Conservation (phyloP, 2,329 filamentous ascomycete genomes). For the Apiospora pterosperma region DNA sequence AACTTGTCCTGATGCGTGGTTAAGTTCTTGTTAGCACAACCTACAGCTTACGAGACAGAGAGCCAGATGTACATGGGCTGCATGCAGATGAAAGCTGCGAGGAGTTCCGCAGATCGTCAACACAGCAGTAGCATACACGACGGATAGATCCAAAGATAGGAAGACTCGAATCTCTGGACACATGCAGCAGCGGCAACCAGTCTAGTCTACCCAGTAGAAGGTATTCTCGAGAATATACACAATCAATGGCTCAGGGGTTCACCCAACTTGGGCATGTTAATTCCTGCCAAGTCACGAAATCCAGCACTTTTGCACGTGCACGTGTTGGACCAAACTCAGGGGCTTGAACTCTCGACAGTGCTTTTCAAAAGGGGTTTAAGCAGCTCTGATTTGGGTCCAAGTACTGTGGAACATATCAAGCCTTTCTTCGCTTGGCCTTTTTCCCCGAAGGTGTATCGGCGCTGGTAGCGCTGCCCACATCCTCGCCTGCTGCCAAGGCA, state of each 20-base stretch:
- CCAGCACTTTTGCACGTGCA: neutral
- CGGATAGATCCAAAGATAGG: neutral
- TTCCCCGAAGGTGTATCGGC: slow-evolving; percentile 16
- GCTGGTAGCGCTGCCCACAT: slow-evolving; percentile 20
- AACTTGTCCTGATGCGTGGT: slow-evolving; percentile 24
- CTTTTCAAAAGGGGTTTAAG: neutral
- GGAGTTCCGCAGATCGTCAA: neutral
- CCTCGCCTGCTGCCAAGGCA: slow-evolving; percentile 28
- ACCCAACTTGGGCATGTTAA: neutral
- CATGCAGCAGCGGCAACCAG: neutral
- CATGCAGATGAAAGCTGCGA: neutral
- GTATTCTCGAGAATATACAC: neutral
- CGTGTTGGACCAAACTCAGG: neutral
- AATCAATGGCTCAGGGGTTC: neutral
- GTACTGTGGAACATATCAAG: slow-evolving; percentile 9
- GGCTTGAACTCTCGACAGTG: neutral
- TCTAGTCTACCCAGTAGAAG: neutral
- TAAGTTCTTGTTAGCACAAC: no score
- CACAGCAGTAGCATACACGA: neutral
- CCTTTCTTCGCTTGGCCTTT: slow-evolving; percentile 32
- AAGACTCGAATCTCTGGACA: neutral
- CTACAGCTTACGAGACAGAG: neutral
- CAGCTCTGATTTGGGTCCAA: neutral
- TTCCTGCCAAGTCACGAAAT: neutral
- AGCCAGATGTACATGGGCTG: neutral